These are phyloP conservation scores for Onygena corvina DNA, from an alignment of 2,329 filamentous ascomycete genomes.

Conservation along the genomic window DNA sequence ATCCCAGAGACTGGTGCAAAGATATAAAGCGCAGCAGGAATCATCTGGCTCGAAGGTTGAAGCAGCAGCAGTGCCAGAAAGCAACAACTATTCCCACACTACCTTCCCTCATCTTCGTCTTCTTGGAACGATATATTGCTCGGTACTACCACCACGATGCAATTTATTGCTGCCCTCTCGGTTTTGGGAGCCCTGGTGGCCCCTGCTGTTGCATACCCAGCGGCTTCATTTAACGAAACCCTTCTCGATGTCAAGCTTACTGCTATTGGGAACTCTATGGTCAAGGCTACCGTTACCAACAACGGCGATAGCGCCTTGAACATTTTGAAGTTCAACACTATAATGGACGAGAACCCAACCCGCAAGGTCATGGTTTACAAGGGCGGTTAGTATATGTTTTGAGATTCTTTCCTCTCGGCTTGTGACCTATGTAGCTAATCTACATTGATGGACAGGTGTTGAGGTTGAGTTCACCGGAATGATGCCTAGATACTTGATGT, in stretches of 20 bases:
- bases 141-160: background rate
- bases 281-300: slow-evolving; percentile 13
- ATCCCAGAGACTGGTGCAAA: background rate
- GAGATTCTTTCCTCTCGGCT: background rate
- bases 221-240: background rate
- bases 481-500: background rate
- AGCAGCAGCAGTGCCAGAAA: background rate
- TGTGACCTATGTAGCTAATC: background rate
- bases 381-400: slow-evolving; percentile 8
- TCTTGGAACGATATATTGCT: no score
- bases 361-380: slow-evolving; percentile 12
- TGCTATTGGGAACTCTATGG: slow-evolving; percentile 10
- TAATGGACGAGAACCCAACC: slow-evolving; percentile 10
- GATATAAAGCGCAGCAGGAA: slow-evolving; percentile 1
- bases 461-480: slow-evolving; percentile 11
- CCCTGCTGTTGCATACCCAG: background rate
- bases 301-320: slow-evolving; percentile 3
- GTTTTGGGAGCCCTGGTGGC: background rate
- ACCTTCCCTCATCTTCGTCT: no score
- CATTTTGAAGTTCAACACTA: slow-evolving; percentile 11
- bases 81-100: background rate
- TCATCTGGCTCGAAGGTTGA: background rate
- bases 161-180: background rate
- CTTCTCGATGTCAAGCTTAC: slow-evolving; percentile 9
- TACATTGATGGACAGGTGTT: background rate